phyloP scores from a whole-genome alignment of 2,329 filamentous ascomycete genomes.

The Epichloe aotearoae region DNA sequence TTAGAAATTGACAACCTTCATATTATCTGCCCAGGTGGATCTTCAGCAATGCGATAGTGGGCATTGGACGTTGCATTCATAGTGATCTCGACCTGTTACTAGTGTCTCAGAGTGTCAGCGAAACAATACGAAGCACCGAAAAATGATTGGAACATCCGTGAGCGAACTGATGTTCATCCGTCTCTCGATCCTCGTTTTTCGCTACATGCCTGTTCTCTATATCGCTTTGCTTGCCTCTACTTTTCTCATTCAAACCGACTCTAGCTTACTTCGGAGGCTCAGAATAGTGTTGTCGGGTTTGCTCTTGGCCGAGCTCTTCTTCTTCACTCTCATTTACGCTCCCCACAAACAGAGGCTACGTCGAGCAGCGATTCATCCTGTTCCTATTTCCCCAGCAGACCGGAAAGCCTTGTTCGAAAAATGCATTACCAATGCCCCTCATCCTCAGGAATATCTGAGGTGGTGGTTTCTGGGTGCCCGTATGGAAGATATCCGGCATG shows the following conservation, averaged over 20 bases:
- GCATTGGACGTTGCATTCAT: not conserved
- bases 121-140: not conserved
- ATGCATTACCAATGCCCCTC: slow-evolving; percentile 40
- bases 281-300: slow-evolving; percentile 15
- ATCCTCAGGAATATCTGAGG: slow-evolving; percentile 42
- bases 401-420: slow-evolving; percentile 42
- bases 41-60: no score
- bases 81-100: not conserved
- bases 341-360: slow-evolving; percentile 29
- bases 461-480: slow-evolving; percentile 55
- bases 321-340: slow-evolving; percentile 27
- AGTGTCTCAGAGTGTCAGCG: not conserved
- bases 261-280: not conserved
- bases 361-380: slow-evolving; percentile 26
- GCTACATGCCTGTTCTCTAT: slow-evolving; percentile 30
- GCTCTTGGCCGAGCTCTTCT: slow-evolving; percentile 27
- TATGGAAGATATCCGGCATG: slow-evolving; percentile 42
- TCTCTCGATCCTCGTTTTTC: slow-evolving; percentile 28
- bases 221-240: slow-evolving; percentile 16
- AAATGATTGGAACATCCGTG: slow-evolving; percentile 25
- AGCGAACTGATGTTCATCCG: slow-evolving; percentile 32
- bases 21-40: no score
- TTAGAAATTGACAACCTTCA: no score
- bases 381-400: slow-evolving; percentile 28
- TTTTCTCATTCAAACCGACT: slow-evolving; percentile 3